Evolutionary conservation across 2,329 filamentous ascomycete species (phyloP).

Genomic region (Thermothelomyces thermophilus): DNA sequence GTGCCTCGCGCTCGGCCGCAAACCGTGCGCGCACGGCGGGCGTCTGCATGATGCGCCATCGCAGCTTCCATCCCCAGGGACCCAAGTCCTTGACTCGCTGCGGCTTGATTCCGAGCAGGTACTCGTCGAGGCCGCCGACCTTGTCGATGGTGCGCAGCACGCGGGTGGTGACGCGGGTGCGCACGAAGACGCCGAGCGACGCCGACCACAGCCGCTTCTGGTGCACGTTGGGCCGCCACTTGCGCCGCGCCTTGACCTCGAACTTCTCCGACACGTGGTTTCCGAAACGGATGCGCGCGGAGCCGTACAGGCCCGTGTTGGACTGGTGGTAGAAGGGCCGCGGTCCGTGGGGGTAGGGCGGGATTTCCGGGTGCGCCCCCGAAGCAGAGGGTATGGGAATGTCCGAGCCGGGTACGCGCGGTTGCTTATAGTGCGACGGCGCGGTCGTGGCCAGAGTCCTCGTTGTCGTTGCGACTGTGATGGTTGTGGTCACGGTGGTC

Average conservation of each 20-base stretch:
- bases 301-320: slow-evolving; percentile 67
- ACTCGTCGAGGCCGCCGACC: slow-evolving; percentile 83
- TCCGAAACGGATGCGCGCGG: slow-evolving; percentile 65
- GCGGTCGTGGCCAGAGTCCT: slow-evolving; percentile 35
- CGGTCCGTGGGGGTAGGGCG: slow-evolving; percentile 66
- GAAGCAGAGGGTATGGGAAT: slow-evolving; percentile 40
- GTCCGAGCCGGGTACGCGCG: slow-evolving; percentile 15
- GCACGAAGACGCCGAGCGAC: slow-evolving; percentile 55
- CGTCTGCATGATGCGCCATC: slow-evolving; percentile 86
- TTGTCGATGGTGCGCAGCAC: slow-evolving; percentile 73
- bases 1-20: slow-evolving; percentile 52
- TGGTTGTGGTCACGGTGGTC: not conserved
- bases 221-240: slow-evolving; percentile 70
- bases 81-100: slow-evolving; percentile 79
- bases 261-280: slow-evolving; percentile 66
- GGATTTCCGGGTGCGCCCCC: slow-evolving; percentile 37
- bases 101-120: slow-evolving; percentile 75
- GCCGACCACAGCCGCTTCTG: slow-evolving; percentile 61
- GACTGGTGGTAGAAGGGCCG: slow-evolving; percentile 71
- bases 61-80: slow-evolving; percentile 79
- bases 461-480: not conserved
- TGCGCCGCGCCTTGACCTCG: slow-evolving; percentile 62
- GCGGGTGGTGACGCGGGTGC: slow-evolving; percentile 61
- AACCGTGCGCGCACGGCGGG: slow-evolving; percentile 58
- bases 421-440: slow-evolving; percentile 28